Conservation (phyloP, 139 green algal genomes). For the Limnomonas spitsbergensis region DNA sequence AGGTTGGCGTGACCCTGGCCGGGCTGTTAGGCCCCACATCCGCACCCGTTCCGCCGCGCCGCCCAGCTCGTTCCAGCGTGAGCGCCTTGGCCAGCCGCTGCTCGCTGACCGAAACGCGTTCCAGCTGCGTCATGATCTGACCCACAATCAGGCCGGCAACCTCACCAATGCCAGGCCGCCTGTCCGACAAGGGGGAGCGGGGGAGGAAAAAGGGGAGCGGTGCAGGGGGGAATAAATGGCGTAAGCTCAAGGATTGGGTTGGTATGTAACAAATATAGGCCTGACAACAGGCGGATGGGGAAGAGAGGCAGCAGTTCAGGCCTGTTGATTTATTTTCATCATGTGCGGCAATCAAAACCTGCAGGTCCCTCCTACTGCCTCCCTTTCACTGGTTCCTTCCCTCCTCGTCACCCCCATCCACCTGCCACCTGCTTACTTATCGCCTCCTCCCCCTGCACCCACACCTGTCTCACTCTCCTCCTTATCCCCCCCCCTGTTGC, state of each 20-base stretch:
- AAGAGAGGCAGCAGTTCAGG: no score
- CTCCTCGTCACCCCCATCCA: no score
- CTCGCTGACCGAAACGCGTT: slow-evolving; percentile 26
- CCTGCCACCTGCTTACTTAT: no score
- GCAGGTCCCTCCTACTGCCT: no score
- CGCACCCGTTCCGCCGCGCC: not conserved
- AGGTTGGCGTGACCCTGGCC: not conserved
- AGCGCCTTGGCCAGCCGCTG: slow-evolving; percentile 30
- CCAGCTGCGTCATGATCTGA: slow-evolving; percentile 39
- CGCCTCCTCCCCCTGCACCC: no score
- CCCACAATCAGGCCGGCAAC: slow-evolving; percentile 21
- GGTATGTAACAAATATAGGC: not conserved
- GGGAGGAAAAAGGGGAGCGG: not conserved
- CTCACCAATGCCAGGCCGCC: slow-evolving; percentile 36
- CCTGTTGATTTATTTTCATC: no score
- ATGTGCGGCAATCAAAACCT: no score
- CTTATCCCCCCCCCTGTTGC: no score
- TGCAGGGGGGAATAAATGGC: not conserved
- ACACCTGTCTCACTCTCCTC: no score
- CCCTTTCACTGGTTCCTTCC: no score
- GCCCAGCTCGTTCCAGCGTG: slow-evolving; percentile 10
- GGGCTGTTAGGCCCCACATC: not conserved
- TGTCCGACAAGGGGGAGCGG: no score
- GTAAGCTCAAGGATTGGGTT: not conserved
- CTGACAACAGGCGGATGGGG: no score